Conservation (phyloP, 179 eudicot species). For the Vitellaria paradoxa region DNA sequence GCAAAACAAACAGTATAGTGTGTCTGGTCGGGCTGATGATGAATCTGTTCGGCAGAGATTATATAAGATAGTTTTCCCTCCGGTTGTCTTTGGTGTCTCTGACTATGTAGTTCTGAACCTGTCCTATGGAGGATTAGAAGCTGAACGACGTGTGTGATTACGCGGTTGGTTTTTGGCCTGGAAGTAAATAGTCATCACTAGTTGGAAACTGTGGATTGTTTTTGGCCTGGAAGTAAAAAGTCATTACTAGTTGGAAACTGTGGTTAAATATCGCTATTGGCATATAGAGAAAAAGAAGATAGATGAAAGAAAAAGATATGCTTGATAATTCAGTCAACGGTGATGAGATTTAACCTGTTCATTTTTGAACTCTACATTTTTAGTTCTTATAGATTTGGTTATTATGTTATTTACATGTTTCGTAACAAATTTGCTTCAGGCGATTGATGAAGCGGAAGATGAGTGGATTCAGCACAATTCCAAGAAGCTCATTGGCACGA, state of each 20-base stretch:
- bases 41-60: constrained; percentile 56
- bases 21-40: constrained; percentile 71
- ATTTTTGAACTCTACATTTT: too few relatives aligned
- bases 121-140: too few relatives aligned
- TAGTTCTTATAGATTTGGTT: too few relatives aligned
- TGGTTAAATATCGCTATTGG: neutral
- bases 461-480: constrained; percentile 99
- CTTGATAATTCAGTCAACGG: neutral
- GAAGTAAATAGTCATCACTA: neutral
- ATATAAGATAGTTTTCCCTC: neutral
- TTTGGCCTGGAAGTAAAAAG: neutral
- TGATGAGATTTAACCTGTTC: neutral
- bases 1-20: constrained; percentile 55
- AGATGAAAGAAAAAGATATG: neutral
- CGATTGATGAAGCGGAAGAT: constrained; percentile 96
- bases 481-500: too few relatives aligned
- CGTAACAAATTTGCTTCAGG: constrained; percentile 39
- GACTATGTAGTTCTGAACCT: neutral
- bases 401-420: constrained; percentile 3
- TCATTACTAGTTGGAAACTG: too few relatives aligned
- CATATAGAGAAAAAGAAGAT: too few relatives aligned
- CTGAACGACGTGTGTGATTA: neutral
- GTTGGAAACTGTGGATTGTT: neutral
- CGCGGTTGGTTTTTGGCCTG: neutral
- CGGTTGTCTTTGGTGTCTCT: neutral